Evolutionary conservation across 331 rosid genomes (phyloP), one percentile per base, ranked within the genome.

Genomic region (Phaseolus coccineus): DNA sequence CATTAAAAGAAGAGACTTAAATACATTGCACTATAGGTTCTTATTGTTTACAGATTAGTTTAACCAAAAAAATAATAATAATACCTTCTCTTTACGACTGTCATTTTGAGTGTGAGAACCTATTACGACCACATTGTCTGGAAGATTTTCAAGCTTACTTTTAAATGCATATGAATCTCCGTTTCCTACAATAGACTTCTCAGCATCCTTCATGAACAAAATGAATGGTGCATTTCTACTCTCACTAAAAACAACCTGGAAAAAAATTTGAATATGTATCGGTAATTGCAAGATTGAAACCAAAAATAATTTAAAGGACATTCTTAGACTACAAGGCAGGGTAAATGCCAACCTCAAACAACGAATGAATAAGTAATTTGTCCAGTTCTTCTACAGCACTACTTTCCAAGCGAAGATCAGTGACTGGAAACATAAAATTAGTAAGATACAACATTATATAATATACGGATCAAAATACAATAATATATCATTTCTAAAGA

Each of bases 161-260:
- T 80, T 93, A 78, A 93, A 93, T 37, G 93, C 78, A 84, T 64
- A 85, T 39, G 97, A 88, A 84, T 91, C 96, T 66, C 86, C 79
- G 77, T 87, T 91, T 86, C 93, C 98, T 47, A 87, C 93, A 71
- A 93, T 92, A 69, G 98, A 93, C 89, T 91, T 93, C 91, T 93
- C 98, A n/a, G 93, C 95, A 80, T 93, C 98, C 84, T 93, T 93
- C 93, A 93, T 90, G 85, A 93, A 93, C 89, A 93, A 84, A 80
- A 93, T 93, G 91, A 93, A 90, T 76, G 98, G 97, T 44, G 84
- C 86, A 71, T 69, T 85, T 85, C 97, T 83, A 89, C 98, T 93
- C 86, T 88, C 95, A 73, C 80, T 82, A 6, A 13, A 75, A 59
- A 93, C 93, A 33, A 87, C 98, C 98, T 93, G 82, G 37, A 56